Percentiles rank a stretch among this genome's conserved stretches.
Evolutionary conservation across 306 rosid genomes (phyloP).

Genomic region (Fragaria ananassa): DNA sequence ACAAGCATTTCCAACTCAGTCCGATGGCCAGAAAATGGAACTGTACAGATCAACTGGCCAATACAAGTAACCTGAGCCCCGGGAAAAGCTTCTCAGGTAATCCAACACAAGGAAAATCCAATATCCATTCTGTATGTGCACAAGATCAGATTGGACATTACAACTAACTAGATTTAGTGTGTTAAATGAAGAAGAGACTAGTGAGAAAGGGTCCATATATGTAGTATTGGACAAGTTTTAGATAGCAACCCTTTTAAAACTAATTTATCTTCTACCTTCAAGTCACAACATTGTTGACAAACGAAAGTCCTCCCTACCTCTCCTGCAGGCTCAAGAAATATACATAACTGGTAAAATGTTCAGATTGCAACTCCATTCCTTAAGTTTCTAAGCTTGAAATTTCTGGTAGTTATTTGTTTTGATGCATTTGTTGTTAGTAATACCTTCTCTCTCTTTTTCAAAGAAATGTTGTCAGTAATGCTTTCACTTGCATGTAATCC

Average conservation of each 20-base stretch:
- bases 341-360: slow-evolving; percentile 59
- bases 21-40: background rate
- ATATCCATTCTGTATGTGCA: background rate
- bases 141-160: background rate
- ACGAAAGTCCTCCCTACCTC: slow-evolving; percentile 54
- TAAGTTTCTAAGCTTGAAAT: slow-evolving; percentile 15
- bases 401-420: slow-evolving; percentile 15
- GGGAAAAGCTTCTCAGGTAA: background rate
- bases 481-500: slow-evolving; percentile 16
- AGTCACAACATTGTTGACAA: slow-evolving; percentile 55
- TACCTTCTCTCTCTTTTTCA: too few species aligned
- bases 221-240: background rate
- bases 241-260: background rate
- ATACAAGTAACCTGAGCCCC: background rate
- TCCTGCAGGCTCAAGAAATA: slow-evolving; percentile 53
- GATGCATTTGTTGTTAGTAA: slow-evolving; percentile 21
- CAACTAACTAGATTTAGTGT: background rate
- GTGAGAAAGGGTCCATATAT: background rate
- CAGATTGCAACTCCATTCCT: background rate
- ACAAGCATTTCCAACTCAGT: background rate
- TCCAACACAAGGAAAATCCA: background rate
- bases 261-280: background rate
- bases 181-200: background rate
- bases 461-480: too few species aligned
- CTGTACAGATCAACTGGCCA: background rate